phyloP scores from a whole-genome alignment of 345 rosid genomes.

The Brassica rapa region DNA sequence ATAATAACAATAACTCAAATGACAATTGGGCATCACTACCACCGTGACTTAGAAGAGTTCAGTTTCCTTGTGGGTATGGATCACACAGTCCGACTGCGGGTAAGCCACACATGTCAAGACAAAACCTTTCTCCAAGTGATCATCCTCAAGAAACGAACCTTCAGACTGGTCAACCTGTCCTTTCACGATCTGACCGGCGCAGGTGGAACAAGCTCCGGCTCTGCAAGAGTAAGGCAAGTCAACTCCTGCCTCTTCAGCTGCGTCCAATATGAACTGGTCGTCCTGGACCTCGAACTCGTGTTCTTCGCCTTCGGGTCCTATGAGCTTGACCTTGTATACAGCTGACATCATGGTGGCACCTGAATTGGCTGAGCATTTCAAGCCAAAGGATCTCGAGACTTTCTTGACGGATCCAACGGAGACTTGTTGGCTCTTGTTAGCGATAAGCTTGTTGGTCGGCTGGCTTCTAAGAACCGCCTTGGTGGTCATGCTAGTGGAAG shows the following conservation, averaged over 20 bases:
- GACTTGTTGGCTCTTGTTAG: slow-evolving; percentile 23
- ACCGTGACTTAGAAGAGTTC: slow-evolving; percentile 51
- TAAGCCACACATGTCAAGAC: slow-evolving; percentile 75
- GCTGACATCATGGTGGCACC: slow-evolving; percentile 58
- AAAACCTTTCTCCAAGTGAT: slow-evolving; percentile 57
- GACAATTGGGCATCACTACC: slow-evolving; percentile 25
- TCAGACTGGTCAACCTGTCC: slow-evolving; percentile 82
- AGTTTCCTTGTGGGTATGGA: slow-evolving; percentile 79
- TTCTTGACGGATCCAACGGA: slow-evolving; percentile 52
- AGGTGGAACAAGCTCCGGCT: slow-evolving; percentile 91
- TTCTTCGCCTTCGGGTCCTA: slow-evolving; percentile 68
- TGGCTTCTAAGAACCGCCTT: slow-evolving; percentile 47
- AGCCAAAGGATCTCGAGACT: slow-evolving; percentile 57
- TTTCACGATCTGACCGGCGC: slow-evolving; percentile 64
- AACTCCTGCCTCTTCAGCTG: slow-evolving; percentile 75
- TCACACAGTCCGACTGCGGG: slow-evolving; percentile 75
- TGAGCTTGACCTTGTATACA: slow-evolving; percentile 69
- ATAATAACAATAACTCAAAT: slow-evolving; percentile 17
- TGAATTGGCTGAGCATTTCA: slow-evolving; percentile 54
- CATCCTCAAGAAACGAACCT: slow-evolving; percentile 77
- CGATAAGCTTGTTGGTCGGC: slow-evolving; percentile 29
- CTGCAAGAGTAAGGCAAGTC: slow-evolving; percentile 87
- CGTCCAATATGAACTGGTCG: slow-evolving; percentile 68
- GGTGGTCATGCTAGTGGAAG: slow-evolving; percentile 52
- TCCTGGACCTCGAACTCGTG: slow-evolving; percentile 63